These are phyloP conservation scores for Whalleya microplaca DNA, from an alignment of 2,329 filamentous ascomycete species.

Conservation along the genomic window DNA sequence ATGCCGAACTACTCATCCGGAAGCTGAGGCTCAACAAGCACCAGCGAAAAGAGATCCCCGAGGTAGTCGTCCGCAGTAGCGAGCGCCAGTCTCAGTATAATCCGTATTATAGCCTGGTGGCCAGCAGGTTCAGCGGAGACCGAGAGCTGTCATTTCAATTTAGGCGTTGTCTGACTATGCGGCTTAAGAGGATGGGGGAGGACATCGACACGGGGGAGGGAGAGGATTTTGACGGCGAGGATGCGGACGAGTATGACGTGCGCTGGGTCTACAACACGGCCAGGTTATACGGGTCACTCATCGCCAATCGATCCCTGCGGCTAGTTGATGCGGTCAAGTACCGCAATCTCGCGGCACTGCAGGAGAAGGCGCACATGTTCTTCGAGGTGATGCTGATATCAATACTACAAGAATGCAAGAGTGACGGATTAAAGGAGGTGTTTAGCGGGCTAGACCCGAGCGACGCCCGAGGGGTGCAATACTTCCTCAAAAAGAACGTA, in stretches of 20 bases:
- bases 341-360: conserved; percentile 78
- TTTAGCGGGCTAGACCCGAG: conserved; percentile 69
- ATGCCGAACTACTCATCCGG: conserved; percentile 77
- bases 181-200: conserved; percentile 87
- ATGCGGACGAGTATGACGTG: conserved; percentile 57
- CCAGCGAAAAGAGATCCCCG: conserved; percentile 84
- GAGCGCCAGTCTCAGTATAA: conserved; percentile 86
- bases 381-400: conserved; percentile 80
- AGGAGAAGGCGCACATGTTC: conserved; percentile 76
- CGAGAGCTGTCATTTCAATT: conserved; percentile 81
- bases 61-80: conserved; percentile 85
- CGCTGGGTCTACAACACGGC: conserved; percentile 56
- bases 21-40: conserved; percentile 85
- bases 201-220: conserved; percentile 60
- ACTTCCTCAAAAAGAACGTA: conserved; percentile 78
- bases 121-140: conserved; percentile 75
- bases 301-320: conserved; percentile 49
- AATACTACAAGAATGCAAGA: conserved; percentile 69
- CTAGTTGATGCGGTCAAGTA: conserved; percentile 60
- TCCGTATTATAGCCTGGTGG: conserved; percentile 89
- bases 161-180: conserved; percentile 83
- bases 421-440: conserved; percentile 61
- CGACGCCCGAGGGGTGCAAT: conserved; percentile 75
- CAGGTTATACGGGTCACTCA: conserved; percentile 57
- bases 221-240: conserved; percentile 61